These are phyloP conservation scores for Lactarius hatsudake DNA, from an alignment of 768 basidiomycete species.

Conservation along the genomic window DNA sequence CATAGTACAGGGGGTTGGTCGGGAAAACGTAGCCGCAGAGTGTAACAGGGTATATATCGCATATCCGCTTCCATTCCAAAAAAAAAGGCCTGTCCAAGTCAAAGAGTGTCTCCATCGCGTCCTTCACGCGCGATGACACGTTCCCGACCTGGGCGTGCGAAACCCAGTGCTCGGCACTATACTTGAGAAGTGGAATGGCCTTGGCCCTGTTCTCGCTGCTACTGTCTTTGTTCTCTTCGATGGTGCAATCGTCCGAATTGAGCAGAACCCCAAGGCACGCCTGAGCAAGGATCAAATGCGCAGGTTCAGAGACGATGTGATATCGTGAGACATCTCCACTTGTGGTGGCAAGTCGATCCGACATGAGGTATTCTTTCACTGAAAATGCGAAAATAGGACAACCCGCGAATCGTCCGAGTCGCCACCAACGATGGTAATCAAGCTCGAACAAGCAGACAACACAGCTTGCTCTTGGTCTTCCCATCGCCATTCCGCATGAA, in stretches of 20 bases:
- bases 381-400: background rate
- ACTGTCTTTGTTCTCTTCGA: no score
- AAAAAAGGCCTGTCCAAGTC: background rate
- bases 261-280: background rate
- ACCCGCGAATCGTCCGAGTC: background rate
- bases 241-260: background rate
- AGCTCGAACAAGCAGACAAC: no score
- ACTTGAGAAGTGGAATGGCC: background rate
- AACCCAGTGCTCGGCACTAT: background rate
- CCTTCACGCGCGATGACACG: background rate
- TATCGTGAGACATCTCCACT: background rate
- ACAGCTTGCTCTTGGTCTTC: no score
- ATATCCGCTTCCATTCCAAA: background rate
- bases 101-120: background rate
- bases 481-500: no score
- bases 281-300: background rate
- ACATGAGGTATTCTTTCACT: background rate
- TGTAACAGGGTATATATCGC: background rate
- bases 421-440: background rate
- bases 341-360: background rate
- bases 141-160: background rate
- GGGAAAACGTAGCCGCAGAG: background rate
- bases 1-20: background rate
- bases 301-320: background rate
- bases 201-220: background rate